Evolutionary conservation across 345 rosid genomes (phyloP).

Genomic region (Brassica cretica): DNA sequence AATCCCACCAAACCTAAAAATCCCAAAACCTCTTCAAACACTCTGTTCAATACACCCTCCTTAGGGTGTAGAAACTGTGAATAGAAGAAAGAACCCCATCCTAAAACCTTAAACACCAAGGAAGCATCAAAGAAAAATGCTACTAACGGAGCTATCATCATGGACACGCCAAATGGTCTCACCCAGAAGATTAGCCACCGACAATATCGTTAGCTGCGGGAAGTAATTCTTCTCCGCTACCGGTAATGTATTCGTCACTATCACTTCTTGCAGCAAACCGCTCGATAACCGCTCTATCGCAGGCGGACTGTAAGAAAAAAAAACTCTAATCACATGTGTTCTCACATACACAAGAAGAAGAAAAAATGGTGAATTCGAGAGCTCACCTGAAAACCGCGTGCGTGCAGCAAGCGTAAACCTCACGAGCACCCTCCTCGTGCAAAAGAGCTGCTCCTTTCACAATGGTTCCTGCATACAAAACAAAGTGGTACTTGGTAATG

Average conservation of each 20-base stretch:
- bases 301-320: constrained; percentile 54
- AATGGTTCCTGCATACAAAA: constrained; percentile 63
- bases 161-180: constrained; percentile 92
- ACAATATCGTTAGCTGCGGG: constrained; percentile 72
- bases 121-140: constrained; percentile 53
- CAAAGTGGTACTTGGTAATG: not conserved
- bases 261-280: constrained; percentile 81
- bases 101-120: constrained; percentile 6
- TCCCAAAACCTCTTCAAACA: no score
- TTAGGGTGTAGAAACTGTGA: constrained; percentile 1
- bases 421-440: constrained; percentile 96
- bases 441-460: constrained; percentile 90
- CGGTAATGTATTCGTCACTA: constrained; percentile 73
- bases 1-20: no score
- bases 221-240: constrained; percentile 70
- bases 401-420: constrained; percentile 94
- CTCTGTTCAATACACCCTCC: no score
- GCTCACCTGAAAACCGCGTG: constrained; percentile 95
- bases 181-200: constrained; percentile 78
- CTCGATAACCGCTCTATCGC: constrained; percentile 79
- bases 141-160: constrained; percentile 80
- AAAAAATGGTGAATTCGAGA: not conserved
- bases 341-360: not conserved
- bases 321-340: not conserved
- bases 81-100: not conserved